These are phyloP conservation scores for Eudorina sp. DNA, from an alignment of 139 green algal genomes.

Conservation along the genomic window DNA sequence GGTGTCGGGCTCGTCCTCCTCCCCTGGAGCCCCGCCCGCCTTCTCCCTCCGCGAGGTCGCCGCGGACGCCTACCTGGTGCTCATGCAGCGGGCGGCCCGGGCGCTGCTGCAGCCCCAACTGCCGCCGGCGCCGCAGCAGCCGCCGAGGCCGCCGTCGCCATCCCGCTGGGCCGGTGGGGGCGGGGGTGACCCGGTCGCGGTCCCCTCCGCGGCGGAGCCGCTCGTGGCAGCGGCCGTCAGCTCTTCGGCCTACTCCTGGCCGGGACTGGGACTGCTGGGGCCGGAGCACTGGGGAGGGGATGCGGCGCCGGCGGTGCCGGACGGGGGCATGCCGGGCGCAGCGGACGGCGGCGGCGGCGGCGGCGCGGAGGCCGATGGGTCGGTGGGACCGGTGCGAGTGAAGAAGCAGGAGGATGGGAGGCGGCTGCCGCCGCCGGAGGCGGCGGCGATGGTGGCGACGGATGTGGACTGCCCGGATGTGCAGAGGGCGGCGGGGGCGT, in stretches of 20 bases:
- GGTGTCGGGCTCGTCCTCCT: background rate
- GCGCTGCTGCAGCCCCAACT: slow-evolving; percentile 12
- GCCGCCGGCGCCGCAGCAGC: background rate
- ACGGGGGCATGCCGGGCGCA: too few species aligned
- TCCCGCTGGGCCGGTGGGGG: background rate
- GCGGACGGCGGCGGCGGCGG: too few species aligned
- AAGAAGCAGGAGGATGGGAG: too few species aligned
- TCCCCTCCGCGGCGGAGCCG: background rate
- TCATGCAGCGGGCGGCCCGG: background rate
- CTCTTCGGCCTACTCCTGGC: background rate
- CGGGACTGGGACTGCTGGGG: background rate
- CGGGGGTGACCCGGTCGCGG: background rate
- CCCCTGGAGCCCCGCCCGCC: background rate
- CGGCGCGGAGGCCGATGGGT: too few species aligned
- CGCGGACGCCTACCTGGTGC: slow-evolving; percentile 16
- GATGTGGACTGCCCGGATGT: background rate
- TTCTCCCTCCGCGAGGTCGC: background rate
- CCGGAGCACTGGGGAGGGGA: too few species aligned
- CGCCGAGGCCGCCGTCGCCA: background rate
- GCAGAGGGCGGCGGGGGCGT: background rate
- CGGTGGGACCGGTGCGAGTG: too few species aligned
- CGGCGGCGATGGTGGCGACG: background rate
- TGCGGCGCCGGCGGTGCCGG: too few species aligned
- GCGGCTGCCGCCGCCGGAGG: background rate
- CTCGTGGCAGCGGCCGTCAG: background rate